phyloP scores from a whole-genome alignment of 768 basidiomycete species.

The Royoungia palumana region DNA sequence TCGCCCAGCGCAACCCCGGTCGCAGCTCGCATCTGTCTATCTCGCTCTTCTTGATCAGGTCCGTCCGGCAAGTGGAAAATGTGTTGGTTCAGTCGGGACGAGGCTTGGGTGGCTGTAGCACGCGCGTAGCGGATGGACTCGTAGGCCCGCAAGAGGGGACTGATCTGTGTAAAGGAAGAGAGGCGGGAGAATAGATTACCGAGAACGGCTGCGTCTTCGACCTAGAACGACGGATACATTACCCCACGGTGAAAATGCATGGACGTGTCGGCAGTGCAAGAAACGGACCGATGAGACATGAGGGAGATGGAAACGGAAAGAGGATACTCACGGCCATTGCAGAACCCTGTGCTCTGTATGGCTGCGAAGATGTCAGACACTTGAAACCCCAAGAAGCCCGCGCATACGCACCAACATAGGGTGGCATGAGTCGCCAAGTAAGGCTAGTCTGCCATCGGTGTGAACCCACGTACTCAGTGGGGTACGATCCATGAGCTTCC shows the following conservation, averaged over 20 bases:
- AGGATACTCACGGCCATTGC: constrained; percentile 45
- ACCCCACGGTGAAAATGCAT: too few relatives aligned
- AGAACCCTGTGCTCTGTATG: constrained; percentile 53
- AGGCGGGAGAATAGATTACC: constrained; percentile 51
- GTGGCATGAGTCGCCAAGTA: constrained; percentile 57
- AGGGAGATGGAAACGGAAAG: not conserved
- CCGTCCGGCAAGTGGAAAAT: constrained; percentile 59
- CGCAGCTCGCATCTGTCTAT: constrained; percentile 46
- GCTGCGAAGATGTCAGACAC: constrained; percentile 25
- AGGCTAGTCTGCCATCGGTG: constrained; percentile 36
- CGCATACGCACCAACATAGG: constrained; percentile 44
- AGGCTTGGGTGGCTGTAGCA: constrained; percentile 45
- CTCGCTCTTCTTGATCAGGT: constrained; percentile 48
- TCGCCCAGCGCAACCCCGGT: constrained; percentile 40
- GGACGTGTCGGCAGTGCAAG: not conserved
- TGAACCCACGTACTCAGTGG: constrained; percentile 52
- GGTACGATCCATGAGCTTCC: constrained; percentile 46
- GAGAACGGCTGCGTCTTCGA: constrained; percentile 39
- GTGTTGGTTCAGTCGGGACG: constrained; percentile 48
- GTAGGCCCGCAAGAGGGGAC: constrained; percentile 48
- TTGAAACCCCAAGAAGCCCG: not conserved
- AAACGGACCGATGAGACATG: not conserved
- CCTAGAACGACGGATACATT: constrained; percentile 12
- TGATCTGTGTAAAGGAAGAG: constrained; percentile 40
- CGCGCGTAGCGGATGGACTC: constrained; percentile 49